Conservation (phyloP, 768 basidiomycete species). For the Leucocoprinus leucothites region DNA sequence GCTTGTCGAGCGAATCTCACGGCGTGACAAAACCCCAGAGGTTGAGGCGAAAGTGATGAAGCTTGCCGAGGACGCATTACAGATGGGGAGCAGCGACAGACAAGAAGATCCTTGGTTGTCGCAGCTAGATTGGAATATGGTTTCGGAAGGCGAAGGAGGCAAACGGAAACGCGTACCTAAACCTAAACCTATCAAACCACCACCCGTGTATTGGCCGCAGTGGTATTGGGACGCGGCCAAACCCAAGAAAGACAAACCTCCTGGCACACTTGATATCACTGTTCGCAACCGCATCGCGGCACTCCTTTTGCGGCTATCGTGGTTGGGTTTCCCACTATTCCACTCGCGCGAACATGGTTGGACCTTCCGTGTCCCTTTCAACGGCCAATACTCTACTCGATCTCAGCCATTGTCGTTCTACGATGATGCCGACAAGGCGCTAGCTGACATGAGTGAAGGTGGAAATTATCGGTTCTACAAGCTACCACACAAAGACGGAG, state of each 20-base stretch:
- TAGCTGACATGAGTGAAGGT: conserved; percentile 47
- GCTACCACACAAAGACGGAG: conserved; percentile 95
- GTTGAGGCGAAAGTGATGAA: conserved; percentile 32
- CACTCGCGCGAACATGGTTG: conserved; percentile 88
- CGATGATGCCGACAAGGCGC: conserved; percentile 55
- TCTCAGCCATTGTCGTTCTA: conserved; percentile 52
- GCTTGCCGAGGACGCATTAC: conserved; percentile 36
- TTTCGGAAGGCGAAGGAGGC: conserved; percentile 12
- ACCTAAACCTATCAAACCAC: conserved; percentile 35
- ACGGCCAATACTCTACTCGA: conserved; percentile 42
- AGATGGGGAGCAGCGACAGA: conserved; percentile 14
- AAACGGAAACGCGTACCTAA: conserved; percentile 28
- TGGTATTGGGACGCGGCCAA: conserved; percentile 94
- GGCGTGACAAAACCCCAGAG: conserved; percentile 33
- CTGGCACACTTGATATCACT: conserved; percentile 81
- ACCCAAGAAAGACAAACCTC: conserved; percentile 63
- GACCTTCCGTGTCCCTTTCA: conserved; percentile 75
- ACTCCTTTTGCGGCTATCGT: conserved; percentile 80
- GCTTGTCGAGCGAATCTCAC: conserved; percentile 45
- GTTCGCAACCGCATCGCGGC: conserved; percentile 81
- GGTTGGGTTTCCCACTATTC: conserved; percentile 84
- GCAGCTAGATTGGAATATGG: conserved; percentile 67
- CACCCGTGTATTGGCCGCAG: conserved; percentile 78
- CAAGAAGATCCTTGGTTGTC: conserved; percentile 50
- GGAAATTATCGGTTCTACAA: conserved; percentile 76